Percentiles rank a stretch among this genome's conserved stretches.
Evolutionary conservation across 1,284 basidiomycete species (phyloP).

Genomic region (Trichosporon asahii): DNA sequence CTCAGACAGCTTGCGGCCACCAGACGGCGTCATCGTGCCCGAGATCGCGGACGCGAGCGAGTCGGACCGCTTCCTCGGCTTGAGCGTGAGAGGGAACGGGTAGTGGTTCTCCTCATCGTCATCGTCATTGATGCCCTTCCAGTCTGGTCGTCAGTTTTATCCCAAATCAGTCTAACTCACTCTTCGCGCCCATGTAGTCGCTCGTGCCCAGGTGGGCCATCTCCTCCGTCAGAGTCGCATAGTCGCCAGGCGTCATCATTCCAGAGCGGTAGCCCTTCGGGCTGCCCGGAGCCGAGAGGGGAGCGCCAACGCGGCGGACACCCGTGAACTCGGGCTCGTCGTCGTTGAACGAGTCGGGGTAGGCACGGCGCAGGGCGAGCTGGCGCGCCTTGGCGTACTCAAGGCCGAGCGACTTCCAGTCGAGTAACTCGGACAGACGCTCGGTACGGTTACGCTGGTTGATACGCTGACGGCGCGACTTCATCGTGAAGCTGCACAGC

Average conservation of each 20-base stretch:
- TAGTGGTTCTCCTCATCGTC: slow-evolving; percentile 89
- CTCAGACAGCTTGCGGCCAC: slow-evolving; percentile 74
- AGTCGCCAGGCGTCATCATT: slow-evolving; percentile 72
- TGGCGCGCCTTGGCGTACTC: slow-evolving; percentile 96
- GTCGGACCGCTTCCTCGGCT: slow-evolving; percentile 74
- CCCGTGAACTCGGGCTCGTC: slow-evolving; percentile 64
- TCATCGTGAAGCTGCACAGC: slow-evolving; percentile 76
- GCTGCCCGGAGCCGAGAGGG: slow-evolving; percentile 79
- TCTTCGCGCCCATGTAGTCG: slow-evolving; percentile 75
- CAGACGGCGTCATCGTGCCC: slow-evolving; percentile 82
- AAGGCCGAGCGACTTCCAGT: slow-evolving; percentile 97
- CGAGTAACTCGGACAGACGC: slow-evolving; percentile 81
- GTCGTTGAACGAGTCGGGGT: slow-evolving; percentile 84
- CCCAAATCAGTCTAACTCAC: slow-evolving; percentile 57
- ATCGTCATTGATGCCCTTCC: slow-evolving; percentile 52
- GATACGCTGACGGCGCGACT: slow-evolving; percentile 93
- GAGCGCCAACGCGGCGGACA: slow-evolving; percentile 62
- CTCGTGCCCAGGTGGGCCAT: slow-evolving; percentile 83
- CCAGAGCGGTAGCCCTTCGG: slow-evolving; percentile 70
- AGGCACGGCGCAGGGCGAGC: slow-evolving; percentile 85
- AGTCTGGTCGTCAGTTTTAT: slow-evolving; percentile 31
- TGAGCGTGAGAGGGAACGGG: slow-evolving; percentile 89
- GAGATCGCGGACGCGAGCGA: slow-evolving; percentile 66
- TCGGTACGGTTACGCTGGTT: slow-evolving; percentile 98
- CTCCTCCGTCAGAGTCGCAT: slow-evolving; percentile 92